Percentiles rank a stretch among this genome's conserved stretches.
Conservation (phyloP, 1,284 basidiomycete species). For the Ceratobasidium theobromae region DNA sequence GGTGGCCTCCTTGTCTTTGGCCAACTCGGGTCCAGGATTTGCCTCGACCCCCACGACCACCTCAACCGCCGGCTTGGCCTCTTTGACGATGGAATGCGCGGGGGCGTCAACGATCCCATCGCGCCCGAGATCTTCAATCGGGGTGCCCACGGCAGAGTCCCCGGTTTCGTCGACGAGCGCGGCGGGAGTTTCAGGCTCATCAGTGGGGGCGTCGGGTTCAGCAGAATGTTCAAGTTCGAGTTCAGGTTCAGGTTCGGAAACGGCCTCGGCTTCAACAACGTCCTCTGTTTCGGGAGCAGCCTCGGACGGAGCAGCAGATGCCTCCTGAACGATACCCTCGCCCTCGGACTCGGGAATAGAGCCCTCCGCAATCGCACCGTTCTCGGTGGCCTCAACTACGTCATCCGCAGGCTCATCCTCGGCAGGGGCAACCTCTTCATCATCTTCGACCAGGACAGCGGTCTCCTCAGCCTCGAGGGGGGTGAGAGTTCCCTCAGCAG, state of each 20-base stretch:
- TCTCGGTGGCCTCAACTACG: not conserved
- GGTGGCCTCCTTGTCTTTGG: not conserved
- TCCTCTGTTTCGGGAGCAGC: not conserved
- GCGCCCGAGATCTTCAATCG: conserved; percentile 13
- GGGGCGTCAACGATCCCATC: conserved; percentile 3
- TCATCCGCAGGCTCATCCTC: not conserved
- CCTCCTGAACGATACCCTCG: not conserved
- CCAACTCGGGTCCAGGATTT: not conserved
- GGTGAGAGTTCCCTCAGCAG: not conserved
- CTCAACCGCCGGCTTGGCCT: conserved; percentile 22
- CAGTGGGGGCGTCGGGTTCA: not conserved
- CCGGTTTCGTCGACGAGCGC: not conserved
- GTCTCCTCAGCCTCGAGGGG: not conserved
- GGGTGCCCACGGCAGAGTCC: not conserved
- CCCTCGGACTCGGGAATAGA: not conserved
- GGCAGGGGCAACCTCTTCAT: not conserved
- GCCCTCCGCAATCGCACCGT: not conserved
- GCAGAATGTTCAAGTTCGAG: not conserved
- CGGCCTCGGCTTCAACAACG: not conserved
- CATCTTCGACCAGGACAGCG: not conserved
- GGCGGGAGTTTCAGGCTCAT: not conserved
- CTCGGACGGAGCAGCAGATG: not conserved
- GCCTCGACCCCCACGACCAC: not conserved
- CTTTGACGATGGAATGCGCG: not conserved
- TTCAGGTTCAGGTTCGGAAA: not conserved